Evolutionary conservation across 768 basidiomycete species (phyloP).

Genomic region (Cystofilobasidium macerans): DNA sequence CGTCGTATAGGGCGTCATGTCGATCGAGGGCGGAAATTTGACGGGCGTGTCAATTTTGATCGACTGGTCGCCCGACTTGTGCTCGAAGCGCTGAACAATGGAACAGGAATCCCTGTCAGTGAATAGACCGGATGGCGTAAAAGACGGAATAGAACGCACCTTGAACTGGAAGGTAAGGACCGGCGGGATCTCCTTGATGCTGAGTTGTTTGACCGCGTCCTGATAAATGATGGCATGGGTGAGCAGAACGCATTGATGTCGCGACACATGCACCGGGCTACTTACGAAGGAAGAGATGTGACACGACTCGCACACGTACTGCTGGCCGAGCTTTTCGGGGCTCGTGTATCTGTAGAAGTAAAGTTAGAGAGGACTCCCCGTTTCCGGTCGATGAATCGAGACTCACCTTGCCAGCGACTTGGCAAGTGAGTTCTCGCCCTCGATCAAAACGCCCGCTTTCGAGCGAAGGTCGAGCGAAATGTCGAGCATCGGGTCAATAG

Average conservation of each 20-base stretch:
- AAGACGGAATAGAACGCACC: slow-evolving; percentile 41
- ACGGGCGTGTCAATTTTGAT: slow-evolving; percentile 76
- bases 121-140: neutral
- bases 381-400: too few species aligned
- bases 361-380: too few species aligned
- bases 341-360: slow-evolving; percentile 81
- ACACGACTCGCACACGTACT: slow-evolving; percentile 76
- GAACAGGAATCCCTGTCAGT: neutral
- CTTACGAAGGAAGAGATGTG: slow-evolving; percentile 55
- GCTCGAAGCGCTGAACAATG: slow-evolving; percentile 69
- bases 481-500: slow-evolving; percentile 80
- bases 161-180: slow-evolving; percentile 93
- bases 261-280: slow-evolving; percentile 11
- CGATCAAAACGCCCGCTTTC: slow-evolving; percentile 32
- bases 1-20: slow-evolving; percentile 81
- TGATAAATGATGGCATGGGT: slow-evolving; percentile 33
- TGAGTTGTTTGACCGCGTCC: slow-evolving; percentile 74
- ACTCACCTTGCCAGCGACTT: slow-evolving; percentile 62
- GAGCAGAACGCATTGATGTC: neutral
- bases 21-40: slow-evolving; percentile 67
- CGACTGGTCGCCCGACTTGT: slow-evolving; percentile 47
- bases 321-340: slow-evolving; percentile 68
- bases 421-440: slow-evolving; percentile 52
- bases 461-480: slow-evolving; percentile 71
- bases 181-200: slow-evolving; percentile 71